phyloP scores from a whole-genome alignment of 805 yeast genomes.

The Schizosaccharomyces pombe region DNA sequence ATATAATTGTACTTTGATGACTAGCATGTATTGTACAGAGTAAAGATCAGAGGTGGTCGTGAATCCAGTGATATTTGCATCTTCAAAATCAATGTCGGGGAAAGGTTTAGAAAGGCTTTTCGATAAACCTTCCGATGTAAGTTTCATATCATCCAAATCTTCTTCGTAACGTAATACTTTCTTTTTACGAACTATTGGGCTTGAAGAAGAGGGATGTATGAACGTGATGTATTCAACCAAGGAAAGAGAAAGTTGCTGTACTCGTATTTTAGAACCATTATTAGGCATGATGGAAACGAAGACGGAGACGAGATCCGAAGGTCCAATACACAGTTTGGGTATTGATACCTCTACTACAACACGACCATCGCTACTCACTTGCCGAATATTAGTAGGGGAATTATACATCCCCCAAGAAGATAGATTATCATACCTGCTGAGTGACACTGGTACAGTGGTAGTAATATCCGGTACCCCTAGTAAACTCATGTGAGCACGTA shows the following conservation, averaged over 20 bases:
- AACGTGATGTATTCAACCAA: background rate
- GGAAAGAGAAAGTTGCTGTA: background rate
- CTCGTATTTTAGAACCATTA: background rate
- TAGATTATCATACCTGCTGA: background rate
- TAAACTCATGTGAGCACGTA: background rate
- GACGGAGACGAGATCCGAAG: conserved; percentile 1
- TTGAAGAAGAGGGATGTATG: background rate
- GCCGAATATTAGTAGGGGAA: background rate
- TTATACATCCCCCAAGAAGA: conserved; percentile 5
- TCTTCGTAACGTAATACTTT: background rate
- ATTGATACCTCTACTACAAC: background rate
- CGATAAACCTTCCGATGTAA: background rate
- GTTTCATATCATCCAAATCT: background rate
- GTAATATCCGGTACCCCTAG: background rate
- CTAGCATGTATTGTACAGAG: background rate
- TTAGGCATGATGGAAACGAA: background rate
- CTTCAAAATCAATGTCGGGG: background rate
- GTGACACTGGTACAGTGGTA: background rate
- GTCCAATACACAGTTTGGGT: background rate
- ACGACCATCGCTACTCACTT: background rate
- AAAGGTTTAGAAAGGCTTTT: background rate
- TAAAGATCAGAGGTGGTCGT: background rate
- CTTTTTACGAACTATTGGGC: background rate
- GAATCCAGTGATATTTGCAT: background rate
- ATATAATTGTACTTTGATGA: background rate